Evolutionary conservation across 306 rosid species (phyloP).

Genomic region (Fagus crenata): DNA sequence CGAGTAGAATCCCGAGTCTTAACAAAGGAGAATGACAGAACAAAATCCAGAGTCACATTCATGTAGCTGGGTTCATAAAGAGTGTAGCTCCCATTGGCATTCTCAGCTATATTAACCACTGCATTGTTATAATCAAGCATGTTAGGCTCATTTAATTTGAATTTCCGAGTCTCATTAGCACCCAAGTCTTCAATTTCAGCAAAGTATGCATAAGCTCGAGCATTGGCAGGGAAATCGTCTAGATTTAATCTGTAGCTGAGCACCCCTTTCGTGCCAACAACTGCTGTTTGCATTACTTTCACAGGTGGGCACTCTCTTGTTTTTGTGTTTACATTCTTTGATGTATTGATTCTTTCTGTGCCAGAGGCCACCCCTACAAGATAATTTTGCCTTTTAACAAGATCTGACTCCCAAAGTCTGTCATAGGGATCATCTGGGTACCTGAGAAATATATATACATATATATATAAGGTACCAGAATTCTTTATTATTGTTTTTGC

Average conservation of each 20-base stretch:
- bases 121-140: conserved; percentile 71
- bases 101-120: conserved; percentile 90
- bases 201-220: conserved; percentile 82
- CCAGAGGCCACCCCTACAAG: conserved; percentile 94
- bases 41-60: conserved; percentile 81
- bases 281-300: conserved; percentile 89
- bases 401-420: conserved; percentile 96
- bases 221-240: conserved; percentile 82
- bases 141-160: conserved; percentile 68
- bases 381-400: conserved; percentile 78
- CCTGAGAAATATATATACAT: conserved; percentile 45
- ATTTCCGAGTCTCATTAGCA: conserved; percentile 71
- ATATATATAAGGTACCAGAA: conserved; percentile 5
- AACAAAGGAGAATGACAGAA: conserved; percentile 74
- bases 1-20: conserved; percentile 73
- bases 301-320: conserved; percentile 80
- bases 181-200: conserved; percentile 80
- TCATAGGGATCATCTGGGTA: conserved; percentile 98
- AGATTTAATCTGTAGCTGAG: conserved; percentile 76
- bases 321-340: conserved; percentile 47
- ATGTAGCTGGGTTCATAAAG: conserved; percentile 97
- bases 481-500: background rate
- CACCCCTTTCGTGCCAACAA: conserved; percentile 64
- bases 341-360: conserved; percentile 73
- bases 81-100: conserved; percentile 86